Conservation (phyloP, 805 yeast species). For the Monosporozyma servazzii region DNA sequence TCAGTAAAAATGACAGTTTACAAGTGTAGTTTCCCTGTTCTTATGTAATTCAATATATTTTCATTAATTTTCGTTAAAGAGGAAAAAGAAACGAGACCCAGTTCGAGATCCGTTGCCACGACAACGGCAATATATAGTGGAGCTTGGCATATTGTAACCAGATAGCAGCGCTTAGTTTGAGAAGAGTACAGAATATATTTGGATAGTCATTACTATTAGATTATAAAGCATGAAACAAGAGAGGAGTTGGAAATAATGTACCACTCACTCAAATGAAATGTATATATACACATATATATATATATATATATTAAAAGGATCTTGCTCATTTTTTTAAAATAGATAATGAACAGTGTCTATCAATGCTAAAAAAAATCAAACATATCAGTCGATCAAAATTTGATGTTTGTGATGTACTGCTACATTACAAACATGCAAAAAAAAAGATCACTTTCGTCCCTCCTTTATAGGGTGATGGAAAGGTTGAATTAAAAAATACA, state of each 20-base stretch:
- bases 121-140: no score
- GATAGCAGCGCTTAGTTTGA: neutral
- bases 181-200: neutral
- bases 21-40: no score
- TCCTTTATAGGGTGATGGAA: conserved; percentile 23
- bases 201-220: neutral
- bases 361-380: conserved; percentile 26
- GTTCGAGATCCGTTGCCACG: neutral
- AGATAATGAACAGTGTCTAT: conserved; percentile 1
- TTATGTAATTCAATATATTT: neutral
- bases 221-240: neutral
- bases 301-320: neutral
- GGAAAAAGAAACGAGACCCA: neutral
- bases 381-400: conserved; percentile 28
- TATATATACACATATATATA: neutral
- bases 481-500: neutral
- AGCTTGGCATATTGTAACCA: no score
- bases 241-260: neutral
- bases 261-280: neutral
- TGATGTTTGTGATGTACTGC: no score
- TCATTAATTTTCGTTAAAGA: neutral
- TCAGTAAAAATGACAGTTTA: no score
- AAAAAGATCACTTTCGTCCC: conserved; percentile 26
- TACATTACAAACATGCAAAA: no score
- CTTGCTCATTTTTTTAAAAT: neutral